These are phyloP conservation scores for Geotrichum aggregatum DNA, from an alignment of 1,139 yeast genomes.

Conservation along the genomic window DNA sequence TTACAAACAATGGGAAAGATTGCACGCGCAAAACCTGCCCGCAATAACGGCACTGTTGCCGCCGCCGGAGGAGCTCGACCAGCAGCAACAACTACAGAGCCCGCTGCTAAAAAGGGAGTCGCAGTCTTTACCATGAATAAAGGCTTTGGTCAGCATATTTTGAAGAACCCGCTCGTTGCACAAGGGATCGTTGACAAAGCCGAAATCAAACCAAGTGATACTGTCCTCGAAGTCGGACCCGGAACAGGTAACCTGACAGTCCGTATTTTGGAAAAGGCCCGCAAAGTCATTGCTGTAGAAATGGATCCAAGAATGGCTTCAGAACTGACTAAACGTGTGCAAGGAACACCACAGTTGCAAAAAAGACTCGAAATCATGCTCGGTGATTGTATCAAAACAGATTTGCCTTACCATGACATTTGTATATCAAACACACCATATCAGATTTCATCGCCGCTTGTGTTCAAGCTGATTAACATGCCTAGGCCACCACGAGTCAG, in stretches of 20 bases:
- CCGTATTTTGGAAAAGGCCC: slow-evolving; percentile 83
- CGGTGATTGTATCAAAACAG: slow-evolving; percentile 96
- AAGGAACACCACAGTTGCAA: slow-evolving; percentile 81
- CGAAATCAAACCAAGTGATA: slow-evolving; percentile 83
- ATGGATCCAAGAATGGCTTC: slow-evolving; percentile 99
- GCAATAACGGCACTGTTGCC: slow-evolving; percentile 11
- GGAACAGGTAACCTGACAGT: slow-evolving; percentile 99
- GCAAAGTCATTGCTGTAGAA: slow-evolving; percentile 89
- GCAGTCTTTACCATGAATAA: slow-evolving; percentile 90
- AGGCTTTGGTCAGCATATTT: slow-evolving; percentile 92
- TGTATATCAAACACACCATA: slow-evolving; percentile 97
- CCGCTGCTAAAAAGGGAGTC: slow-evolving; percentile 17
- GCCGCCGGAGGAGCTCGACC: slow-evolving; percentile 19
- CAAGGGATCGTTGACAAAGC: slow-evolving; percentile 98
- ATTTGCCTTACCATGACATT: slow-evolving; percentile 88
- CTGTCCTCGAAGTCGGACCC: slow-evolving; percentile 95
- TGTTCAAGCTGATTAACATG: slow-evolving; percentile 82
- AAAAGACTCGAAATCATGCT: slow-evolving; percentile 84
- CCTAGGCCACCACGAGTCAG: slow-evolving; percentile 95
- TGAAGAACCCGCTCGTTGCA: slow-evolving; percentile 93
- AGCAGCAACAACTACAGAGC: slow-evolving; percentile 12
- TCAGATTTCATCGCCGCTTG: slow-evolving; percentile 94
- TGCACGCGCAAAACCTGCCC: slow-evolving; percentile 14
- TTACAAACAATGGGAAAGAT: slow-evolving; percentile 14
- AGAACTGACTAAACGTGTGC: slow-evolving; percentile 93